A percentile compares a stretch with the other conserved stretches of the same genome.
Conservation (phyloP, 352 stramenopile genomes). For the Phytopythium litorale region DNA sequence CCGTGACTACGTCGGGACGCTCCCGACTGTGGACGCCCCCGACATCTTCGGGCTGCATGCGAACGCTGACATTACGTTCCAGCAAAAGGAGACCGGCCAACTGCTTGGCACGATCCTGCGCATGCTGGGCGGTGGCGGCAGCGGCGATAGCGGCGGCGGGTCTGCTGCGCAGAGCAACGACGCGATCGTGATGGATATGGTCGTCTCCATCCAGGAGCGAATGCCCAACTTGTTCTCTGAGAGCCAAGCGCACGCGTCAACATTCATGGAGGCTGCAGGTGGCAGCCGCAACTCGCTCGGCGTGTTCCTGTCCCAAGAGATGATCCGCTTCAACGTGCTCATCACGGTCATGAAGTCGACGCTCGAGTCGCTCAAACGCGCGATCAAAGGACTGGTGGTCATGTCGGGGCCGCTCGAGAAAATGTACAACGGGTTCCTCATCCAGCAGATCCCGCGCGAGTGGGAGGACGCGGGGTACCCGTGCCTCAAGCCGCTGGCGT, state of each 20-base stretch:
- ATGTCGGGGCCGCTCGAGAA: constrained; percentile 89
- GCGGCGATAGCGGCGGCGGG: constrained; percentile 33
- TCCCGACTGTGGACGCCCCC: constrained; percentile 84
- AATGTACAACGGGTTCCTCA: constrained; percentile 91
- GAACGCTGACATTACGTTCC: constrained; percentile 94
- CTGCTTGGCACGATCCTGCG: constrained; percentile 65
- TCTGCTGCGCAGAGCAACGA: constrained; percentile 58
- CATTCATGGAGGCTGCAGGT: constrained; percentile 73
- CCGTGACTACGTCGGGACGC: constrained; percentile 76
- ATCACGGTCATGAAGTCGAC: constrained; percentile 84
- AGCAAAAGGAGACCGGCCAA: constrained; percentile 90
- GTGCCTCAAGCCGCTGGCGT: constrained; percentile 89
- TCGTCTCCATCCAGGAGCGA: constrained; percentile 70
- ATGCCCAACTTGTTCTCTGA: constrained; percentile 73
- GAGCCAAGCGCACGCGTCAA: constrained; percentile 62
- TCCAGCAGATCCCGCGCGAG: constrained; percentile 84
- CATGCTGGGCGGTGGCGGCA: constrained; percentile 60
- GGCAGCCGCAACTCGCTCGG: constrained; percentile 92
- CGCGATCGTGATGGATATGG: constrained; percentile 80
- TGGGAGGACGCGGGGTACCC: constrained; percentile 91
- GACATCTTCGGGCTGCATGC: constrained; percentile 92
- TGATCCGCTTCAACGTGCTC: constrained; percentile 89
- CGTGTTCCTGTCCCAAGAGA: constrained; percentile 90
- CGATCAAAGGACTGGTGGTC: constrained; percentile 89
- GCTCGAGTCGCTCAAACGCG: constrained; percentile 84